These are phyloP conservation scores for Cercospora sp. DNA, from an alignment of 2,329 filamentous ascomycete genomes.

Conservation along the genomic window DNA sequence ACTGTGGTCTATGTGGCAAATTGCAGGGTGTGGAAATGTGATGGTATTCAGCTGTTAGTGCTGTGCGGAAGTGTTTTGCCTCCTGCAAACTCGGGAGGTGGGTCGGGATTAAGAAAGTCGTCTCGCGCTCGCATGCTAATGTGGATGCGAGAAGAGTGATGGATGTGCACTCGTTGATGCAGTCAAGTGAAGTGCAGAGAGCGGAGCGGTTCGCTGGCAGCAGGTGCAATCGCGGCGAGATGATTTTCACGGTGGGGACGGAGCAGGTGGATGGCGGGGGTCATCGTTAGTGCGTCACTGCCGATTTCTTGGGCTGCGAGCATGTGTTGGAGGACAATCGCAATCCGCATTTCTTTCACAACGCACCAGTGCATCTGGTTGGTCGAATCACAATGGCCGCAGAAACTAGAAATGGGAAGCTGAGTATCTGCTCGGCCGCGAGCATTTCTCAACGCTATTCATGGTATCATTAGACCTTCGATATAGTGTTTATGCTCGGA, in stretches of 20 bases:
- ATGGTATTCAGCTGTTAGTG: conserved; percentile 33
- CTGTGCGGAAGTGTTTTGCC: conserved; percentile 27
- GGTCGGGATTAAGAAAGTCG: conserved; percentile 33
- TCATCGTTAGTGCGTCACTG: conserved; percentile 1
- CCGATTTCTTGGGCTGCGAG: conserved; percentile 2
- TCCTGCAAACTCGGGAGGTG: conserved; percentile 33
- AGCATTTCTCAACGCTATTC: not conserved
- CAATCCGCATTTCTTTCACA: not conserved
- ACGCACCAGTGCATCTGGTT: not conserved
- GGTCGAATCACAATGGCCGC: not conserved
- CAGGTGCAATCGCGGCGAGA: conserved; percentile 3
- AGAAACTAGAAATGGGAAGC: too few species aligned
- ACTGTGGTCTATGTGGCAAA: conserved; percentile 11
- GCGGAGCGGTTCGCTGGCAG: not conserved
- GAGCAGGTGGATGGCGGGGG: conserved; percentile 4
- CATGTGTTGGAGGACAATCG: not conserved
- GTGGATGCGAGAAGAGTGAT: conserved; percentile 22
- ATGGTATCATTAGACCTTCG: not conserved
- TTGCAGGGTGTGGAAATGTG: not conserved
- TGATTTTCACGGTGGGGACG: conserved; percentile 8
- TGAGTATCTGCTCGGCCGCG: not conserved
- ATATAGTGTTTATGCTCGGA: not conserved
- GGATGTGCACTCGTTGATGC: conserved; percentile 9
- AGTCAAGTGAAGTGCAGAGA: conserved; percentile 8
- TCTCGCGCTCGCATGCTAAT: conserved; percentile 36